Conservation (phyloP, 2,329 filamentous ascomycete genomes). For the Diaporthe sp. region DNA sequence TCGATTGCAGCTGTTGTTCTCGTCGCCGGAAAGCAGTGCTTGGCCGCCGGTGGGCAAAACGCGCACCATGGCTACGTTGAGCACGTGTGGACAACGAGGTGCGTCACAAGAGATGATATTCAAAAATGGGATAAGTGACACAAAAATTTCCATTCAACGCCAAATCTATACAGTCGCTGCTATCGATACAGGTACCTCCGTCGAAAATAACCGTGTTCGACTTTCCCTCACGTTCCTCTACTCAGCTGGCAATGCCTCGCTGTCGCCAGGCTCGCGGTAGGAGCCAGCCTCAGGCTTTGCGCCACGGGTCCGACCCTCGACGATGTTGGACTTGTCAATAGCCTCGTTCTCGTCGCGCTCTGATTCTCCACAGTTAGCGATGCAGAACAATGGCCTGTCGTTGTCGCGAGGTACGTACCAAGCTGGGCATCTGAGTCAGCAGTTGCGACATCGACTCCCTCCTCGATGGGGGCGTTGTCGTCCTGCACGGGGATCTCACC, state of each 20-base stretch:
- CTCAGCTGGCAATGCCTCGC: slow-evolving; percentile 44
- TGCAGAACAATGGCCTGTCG: fast-evolving
- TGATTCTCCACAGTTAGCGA: slow-evolving; percentile 27
- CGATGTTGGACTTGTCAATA: slow-evolving; percentile 50
- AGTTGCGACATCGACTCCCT: slow-evolving; percentile 33
- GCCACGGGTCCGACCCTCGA: slow-evolving; percentile 47
- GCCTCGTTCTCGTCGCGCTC: slow-evolving; percentile 51
- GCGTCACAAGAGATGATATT: background rate
- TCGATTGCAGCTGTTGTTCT: no score
- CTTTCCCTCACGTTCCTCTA: background rate
- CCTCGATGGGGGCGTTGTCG: slow-evolving; percentile 43
- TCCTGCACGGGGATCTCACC: slow-evolving; percentile 40
- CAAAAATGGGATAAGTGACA: background rate
- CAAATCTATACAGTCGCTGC: background rate
- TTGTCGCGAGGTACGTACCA: slow-evolving; percentile 32
- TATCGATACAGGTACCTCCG: background rate
- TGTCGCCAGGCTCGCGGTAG: slow-evolving; percentile 49
- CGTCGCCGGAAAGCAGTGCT: no score
- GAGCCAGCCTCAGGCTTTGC: slow-evolving; percentile 45
- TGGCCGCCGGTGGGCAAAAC: background rate
- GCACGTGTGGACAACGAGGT: background rate
- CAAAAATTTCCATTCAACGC: background rate
- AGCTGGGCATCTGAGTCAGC: slow-evolving; percentile 44
- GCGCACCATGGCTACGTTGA: background rate
- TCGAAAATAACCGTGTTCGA: background rate